phyloP scores from a whole-genome alignment of 257 asterid genomes.

The Fraxinus quadrangulata region DNA sequence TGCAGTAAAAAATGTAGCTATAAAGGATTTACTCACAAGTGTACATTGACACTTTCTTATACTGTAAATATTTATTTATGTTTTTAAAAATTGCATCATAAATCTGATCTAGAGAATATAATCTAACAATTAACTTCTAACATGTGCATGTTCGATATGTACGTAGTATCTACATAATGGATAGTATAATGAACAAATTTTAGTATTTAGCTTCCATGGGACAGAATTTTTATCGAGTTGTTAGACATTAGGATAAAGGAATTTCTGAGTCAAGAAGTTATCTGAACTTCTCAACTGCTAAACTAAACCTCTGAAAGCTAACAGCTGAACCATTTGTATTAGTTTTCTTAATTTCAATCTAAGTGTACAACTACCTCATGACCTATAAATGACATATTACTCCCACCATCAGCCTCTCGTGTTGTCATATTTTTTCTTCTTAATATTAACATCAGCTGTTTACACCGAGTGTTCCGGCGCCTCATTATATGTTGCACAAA shows the following conservation, averaged over 20 bases:
- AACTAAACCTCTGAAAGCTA: conserved; percentile 49
- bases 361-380: conserved; percentile 39
- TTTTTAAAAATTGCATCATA: no score
- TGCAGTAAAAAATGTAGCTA: background rate
- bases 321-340: conserved; percentile 53
- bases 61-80: background rate
- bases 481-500: conserved; percentile 20
- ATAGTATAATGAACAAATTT: no score
- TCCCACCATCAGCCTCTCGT: conserved; percentile 1
- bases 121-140: no score
- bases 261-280: conserved; percentile 59
- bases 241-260: conserved; percentile 30
- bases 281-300: conserved; percentile 67
- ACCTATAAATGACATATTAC: conserved; percentile 37
- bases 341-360: conserved; percentile 31
- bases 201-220: conserved; percentile 16
- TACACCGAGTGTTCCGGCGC: conserved; percentile 9
- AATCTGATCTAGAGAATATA: no score
- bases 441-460: conserved; percentile 10
- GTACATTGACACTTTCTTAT: background rate
- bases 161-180: no score
- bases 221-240: conserved; percentile 25
- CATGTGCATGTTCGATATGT: no score
- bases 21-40: conserved; percentile 1
- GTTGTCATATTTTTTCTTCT: background rate